Base-by-base conservation (phyloP, 768 basidiomycete species). In the Strobilomyces echinocephalus region DNA sequence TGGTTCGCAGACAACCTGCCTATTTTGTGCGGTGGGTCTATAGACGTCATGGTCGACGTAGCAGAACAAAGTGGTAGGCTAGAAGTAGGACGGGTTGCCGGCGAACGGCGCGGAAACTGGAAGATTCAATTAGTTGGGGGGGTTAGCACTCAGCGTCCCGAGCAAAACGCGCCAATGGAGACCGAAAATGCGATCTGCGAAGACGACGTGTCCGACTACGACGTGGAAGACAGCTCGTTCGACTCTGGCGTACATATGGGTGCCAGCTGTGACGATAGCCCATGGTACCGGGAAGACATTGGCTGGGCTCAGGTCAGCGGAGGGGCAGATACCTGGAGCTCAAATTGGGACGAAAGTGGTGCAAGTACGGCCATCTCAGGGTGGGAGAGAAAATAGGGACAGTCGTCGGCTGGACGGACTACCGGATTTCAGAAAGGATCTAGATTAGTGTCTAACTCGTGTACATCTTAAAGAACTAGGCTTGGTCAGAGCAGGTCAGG, bases 1-100 rank as follows among this genome's bases (percentile, higher is more conserved):
- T 79, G 76, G 77, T 84, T 52, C 73, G 78, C 62, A 71, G 79
- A 66, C 3, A 52, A 68, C 31, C 47, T 73, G n/a, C 55, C 65
- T 5, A 24, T 64, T 39, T 49, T 68, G 18, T 73, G 72, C 40
- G 74, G 74, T 30, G 72, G 73, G 16, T 65, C 65, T 14, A 53
- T 71, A 10, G 63, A 69, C 15, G 48, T 61, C 21, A 54, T 73
- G 60, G 54, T 70, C 41, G 45, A 62, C 24, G 59, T 45, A 56
- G 56, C 55, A 4, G 68, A 68, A 51, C 53, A 52, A 49, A 59
- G 69, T 31, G 38, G 57, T 4, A 58, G 49, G 20, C 57, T 76
- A 40, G 50, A 58, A 16, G 31, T 71, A 24, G 56, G 43, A 49
- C 65, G 42, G 46, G 55, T 57, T 53, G 52, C 63, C 8, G 48